Conservation (phyloP, 805 yeast genomes). For the Kodamaea sagamina region DNA sequence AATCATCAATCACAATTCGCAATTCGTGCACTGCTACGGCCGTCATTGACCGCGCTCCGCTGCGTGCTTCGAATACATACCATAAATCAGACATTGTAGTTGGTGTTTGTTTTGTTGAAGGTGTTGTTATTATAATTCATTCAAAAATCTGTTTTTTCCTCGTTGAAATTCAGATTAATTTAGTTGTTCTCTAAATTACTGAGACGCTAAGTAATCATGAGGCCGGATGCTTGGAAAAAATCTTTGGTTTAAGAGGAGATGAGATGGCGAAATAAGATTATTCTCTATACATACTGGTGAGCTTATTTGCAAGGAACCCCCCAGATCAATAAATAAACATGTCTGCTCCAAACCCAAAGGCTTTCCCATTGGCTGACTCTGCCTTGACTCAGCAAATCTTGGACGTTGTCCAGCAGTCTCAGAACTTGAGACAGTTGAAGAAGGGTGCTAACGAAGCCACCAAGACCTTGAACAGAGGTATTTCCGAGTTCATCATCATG, state of each 20-base stretch:
- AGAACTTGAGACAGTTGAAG: constrained; percentile 96
- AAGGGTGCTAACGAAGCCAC: constrained; percentile 99
- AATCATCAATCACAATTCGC: background rate
- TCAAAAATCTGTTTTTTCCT: constrained; percentile 7
- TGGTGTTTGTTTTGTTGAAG: constrained; percentile 12
- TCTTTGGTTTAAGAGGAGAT: constrained; percentile 8
- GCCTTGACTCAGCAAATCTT: constrained; percentile 94
- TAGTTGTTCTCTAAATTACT: constrained; percentile 7
- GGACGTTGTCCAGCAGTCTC: constrained; percentile 97
- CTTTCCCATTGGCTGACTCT: constrained; percentile 98
- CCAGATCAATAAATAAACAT: constrained; percentile 32
- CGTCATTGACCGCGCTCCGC: background rate
- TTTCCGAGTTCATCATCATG: constrained; percentile 98
- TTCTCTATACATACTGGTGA: constrained; percentile 24
- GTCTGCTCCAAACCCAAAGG: constrained; percentile 96
- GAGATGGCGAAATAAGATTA: constrained; percentile 9
- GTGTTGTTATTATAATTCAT: constrained; percentile 9
- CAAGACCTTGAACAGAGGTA: constrained; percentile 99
- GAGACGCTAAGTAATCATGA: constrained; percentile 2
- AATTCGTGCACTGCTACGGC: background rate
- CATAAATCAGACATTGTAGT: constrained; percentile 70
- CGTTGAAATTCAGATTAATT: constrained; percentile 7
- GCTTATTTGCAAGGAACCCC: constrained; percentile 35
- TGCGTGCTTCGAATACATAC: constrained; percentile 46
- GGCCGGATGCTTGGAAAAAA: constrained; percentile 5